Percentiles rank a stretch among this genome's conserved stretches.
Evolutionary conservation across 2,329 filamentous ascomycete genomes (phyloP).

Genomic region (Pyrenochaeta sp.): DNA sequence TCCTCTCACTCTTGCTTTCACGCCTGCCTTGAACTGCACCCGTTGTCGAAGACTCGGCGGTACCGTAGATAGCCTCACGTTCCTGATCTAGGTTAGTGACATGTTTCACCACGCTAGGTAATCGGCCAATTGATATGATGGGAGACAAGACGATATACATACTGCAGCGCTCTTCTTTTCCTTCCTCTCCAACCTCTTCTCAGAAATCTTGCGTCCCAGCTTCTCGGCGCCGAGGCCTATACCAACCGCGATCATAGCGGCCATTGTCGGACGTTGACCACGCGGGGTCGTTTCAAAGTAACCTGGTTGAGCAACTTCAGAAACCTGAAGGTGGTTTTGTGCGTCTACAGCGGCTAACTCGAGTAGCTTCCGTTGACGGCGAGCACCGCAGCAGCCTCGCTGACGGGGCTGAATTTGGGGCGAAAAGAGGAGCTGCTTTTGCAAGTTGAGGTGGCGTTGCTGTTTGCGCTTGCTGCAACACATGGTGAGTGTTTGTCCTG

Average conservation of each 20-base stretch:
- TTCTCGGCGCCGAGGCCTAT: constrained; percentile 32
- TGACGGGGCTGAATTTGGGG: background rate
- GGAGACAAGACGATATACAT: background rate
- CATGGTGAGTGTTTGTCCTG: constrained; percentile 9
- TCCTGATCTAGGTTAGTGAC: constrained; percentile 11
- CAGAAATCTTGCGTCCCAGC: constrained; percentile 29
- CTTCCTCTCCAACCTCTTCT: constrained; percentile 32
- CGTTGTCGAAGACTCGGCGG: constrained; percentile 16
- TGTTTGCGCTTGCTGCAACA: constrained; percentile 13
- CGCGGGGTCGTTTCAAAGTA: background rate
- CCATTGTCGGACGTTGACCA: constrained; percentile 24
- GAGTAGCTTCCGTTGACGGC: constrained; percentile 7
- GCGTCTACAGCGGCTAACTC: background rate
- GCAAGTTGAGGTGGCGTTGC: constrained; percentile 2
- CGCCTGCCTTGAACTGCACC: constrained; percentile 8
- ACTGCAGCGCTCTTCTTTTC: constrained; percentile 33
- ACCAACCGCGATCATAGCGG: constrained; percentile 27
- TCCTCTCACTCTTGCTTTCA: constrained; percentile 11
- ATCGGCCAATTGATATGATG: too few relatives aligned
- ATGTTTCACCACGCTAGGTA: background rate
- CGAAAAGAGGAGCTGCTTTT: constrained; percentile 2
- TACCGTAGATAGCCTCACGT: constrained; percentile 18
- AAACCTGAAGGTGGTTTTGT: background rate
- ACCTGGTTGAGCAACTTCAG: background rate
- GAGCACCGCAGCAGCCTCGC: constrained; percentile 11